Percentiles rank a stretch among this genome's conserved stretches.
phyloP scores from a whole-genome alignment of 768 basidiomycete genomes.

The Mycena belliarum region DNA sequence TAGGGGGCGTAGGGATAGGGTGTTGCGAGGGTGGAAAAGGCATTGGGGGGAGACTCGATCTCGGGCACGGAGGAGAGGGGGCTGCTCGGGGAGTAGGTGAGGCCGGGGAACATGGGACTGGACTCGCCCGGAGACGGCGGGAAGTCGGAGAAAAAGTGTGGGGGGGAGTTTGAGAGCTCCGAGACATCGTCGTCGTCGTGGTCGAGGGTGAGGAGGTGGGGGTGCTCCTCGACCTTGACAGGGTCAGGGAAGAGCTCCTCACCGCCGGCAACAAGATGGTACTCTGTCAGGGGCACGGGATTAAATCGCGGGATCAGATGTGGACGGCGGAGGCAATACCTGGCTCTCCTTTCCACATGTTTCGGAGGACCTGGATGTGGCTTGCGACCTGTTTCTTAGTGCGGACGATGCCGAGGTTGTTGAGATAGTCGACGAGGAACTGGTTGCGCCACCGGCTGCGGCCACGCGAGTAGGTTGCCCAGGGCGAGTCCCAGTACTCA shows the following conservation, averaged over 20 bases:
- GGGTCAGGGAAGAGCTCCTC: conserved; percentile 66
- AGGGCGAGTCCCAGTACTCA: conserved; percentile 79
- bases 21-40: conserved; percentile 16
- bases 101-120: conserved; percentile 16
- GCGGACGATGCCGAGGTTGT: conserved; percentile 66
- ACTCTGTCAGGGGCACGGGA: conserved; percentile 46
- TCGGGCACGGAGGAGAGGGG: conserved; percentile 16
- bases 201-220: conserved; percentile 42
- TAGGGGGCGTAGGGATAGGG: conserved; percentile 9
- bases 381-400: conserved; percentile 90
- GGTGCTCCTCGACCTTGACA: conserved; percentile 58
- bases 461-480: conserved; percentile 71
- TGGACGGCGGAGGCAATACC: conserved; percentile 41
- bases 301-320: conserved; percentile 13
- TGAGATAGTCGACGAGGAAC: conserved; percentile 80
- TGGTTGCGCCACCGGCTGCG: conserved; percentile 84
- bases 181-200: conserved; percentile 43
- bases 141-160: conserved; percentile 45
- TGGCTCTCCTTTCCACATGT: conserved; percentile 87
- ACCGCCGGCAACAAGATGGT: conserved; percentile 77
- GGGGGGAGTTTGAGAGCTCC: conserved; percentile 45
- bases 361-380: conserved; percentile 81
- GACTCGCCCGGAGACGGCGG: conserved; percentile 44
- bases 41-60: conserved; percentile 9
- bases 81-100: conserved; percentile 22